These are phyloP conservation scores for Staphylotrichum longicolle DNA, from an alignment of 495 filamentous ascomycete species.

Conservation along the genomic window DNA sequence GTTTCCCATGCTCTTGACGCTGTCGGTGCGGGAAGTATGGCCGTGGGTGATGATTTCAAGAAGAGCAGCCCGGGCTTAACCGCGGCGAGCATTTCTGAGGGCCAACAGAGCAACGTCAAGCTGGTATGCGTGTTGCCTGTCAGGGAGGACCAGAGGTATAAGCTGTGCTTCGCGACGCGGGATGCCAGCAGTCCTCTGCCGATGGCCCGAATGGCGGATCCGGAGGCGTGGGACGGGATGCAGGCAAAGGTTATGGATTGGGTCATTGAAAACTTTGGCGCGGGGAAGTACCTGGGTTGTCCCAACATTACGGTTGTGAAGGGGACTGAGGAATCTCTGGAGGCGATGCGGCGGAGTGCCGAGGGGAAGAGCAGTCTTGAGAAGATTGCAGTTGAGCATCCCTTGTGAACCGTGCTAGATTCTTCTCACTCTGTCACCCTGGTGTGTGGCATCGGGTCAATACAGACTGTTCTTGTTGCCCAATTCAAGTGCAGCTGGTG, in stretches of 20 bases:
- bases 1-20: neutral
- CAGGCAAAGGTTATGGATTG: neutral
- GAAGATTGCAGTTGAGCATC: slow-evolving; percentile 23
- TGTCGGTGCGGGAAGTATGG: neutral
- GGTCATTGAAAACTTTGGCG: neutral
- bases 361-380: slow-evolving; percentile 13
- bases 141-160: neutral
- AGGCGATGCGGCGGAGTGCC: slow-evolving; percentile 6
- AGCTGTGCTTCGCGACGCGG: neutral
- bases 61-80: slow-evolving; percentile 4
- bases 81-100: neutral
- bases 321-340: slow-evolving; percentile 1
- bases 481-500: too few species aligned
- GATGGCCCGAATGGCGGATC: neutral
- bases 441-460: too few species aligned
- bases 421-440: too few species aligned
- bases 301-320: slow-evolving; percentile 11
- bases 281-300: slow-evolving; percentile 1
- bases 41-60: slow-evolving; percentile 8
- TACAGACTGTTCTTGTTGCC: too few species aligned
- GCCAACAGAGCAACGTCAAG: neutral
- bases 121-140: slow-evolving; percentile 14
- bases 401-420: neutral
- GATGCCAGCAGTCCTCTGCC: neutral
- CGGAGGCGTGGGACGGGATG: neutral